A percentile compares a stretch with the other conserved stretches of the same genome.
Evolutionary conservation across 192 early-diverging fungal species (phyloP).

Genomic region (Funneliformis mosseae): DNA sequence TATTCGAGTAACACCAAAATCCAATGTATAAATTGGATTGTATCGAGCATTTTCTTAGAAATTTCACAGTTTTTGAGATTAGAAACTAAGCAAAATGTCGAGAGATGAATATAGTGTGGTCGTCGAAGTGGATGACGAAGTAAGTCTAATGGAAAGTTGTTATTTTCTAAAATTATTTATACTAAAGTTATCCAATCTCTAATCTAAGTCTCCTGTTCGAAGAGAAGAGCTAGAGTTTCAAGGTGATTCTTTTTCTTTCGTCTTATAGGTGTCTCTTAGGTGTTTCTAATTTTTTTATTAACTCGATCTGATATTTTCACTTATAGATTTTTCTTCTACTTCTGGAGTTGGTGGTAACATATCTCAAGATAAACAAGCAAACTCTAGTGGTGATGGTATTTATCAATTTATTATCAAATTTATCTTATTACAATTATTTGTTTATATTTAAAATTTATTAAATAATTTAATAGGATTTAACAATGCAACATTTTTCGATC

Average conservation of each 20-base stretch:
- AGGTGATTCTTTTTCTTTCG: slow-evolving; percentile 30
- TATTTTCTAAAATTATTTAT: not conserved
- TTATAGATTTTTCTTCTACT: slow-evolving; percentile 31
- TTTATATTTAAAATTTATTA: not conserved
- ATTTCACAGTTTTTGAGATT: too few relatives aligned
- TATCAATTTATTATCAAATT: not conserved
- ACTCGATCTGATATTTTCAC: not conserved
- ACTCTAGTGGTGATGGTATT: slow-evolving; percentile 21
- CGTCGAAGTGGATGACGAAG: slow-evolving; percentile 52
- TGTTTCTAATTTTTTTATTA: not conserved
- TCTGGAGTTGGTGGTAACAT: slow-evolving; percentile 35
- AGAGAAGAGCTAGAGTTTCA: slow-evolving; percentile 49
- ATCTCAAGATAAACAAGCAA: slow-evolving; percentile 18
- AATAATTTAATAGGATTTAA: slow-evolving; percentile 12
- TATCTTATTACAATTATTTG: not conserved
- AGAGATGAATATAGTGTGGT: slow-evolving; percentile 50
- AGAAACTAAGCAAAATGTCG: slow-evolving; percentile 32
- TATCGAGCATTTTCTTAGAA: too few relatives aligned
- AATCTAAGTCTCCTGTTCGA: not conserved
- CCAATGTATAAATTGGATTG: too few relatives aligned
- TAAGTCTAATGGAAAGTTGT: not conserved
- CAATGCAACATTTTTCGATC: slow-evolving; percentile 38
- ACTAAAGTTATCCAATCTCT: not conserved
- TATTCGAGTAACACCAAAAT: too few relatives aligned
- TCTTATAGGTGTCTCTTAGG: too few relatives aligned